These are phyloP conservation scores for Fusarium sp. DNA, from an alignment of 2,329 filamentous ascomycete genomes.

Conservation along the genomic window DNA sequence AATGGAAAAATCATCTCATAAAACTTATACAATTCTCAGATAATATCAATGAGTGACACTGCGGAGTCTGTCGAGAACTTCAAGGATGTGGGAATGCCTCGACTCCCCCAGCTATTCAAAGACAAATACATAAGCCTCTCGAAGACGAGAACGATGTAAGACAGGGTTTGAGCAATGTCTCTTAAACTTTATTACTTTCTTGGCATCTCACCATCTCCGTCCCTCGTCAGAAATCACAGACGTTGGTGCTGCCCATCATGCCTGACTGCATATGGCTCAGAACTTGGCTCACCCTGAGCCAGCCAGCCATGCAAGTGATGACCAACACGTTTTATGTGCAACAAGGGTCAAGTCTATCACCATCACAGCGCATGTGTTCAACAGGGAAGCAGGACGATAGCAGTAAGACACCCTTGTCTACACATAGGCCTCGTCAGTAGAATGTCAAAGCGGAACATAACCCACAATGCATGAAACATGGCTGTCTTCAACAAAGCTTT, in stretches of 20 bases:
- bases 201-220: neutral
- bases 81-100: neutral
- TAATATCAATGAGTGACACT: conserved; percentile 5
- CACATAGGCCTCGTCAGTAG: neutral
- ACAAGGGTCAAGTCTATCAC: neutral
- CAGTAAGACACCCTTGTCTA: neutral
- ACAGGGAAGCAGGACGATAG: neutral
- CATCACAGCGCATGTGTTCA: neutral
- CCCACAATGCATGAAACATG: neutral
- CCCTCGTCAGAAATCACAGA: neutral
- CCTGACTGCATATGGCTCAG: neutral
- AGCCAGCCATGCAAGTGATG: neutral
- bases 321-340: neutral
- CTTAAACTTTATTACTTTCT: neutral
- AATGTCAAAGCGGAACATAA: conserved; percentile 3
- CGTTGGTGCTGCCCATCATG: neutral
- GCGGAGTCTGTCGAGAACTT: neutral
- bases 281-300: neutral
- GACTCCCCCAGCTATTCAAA: neutral
- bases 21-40: neutral
- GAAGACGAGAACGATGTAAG: neutral
- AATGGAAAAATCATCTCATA: no score
- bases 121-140: neutral
- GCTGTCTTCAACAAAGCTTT: neutral
- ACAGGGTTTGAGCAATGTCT: neutral